Base-by-base conservation (phyloP, 805 yeast genomes). In the Metschnikowia henanensis region DNA sequence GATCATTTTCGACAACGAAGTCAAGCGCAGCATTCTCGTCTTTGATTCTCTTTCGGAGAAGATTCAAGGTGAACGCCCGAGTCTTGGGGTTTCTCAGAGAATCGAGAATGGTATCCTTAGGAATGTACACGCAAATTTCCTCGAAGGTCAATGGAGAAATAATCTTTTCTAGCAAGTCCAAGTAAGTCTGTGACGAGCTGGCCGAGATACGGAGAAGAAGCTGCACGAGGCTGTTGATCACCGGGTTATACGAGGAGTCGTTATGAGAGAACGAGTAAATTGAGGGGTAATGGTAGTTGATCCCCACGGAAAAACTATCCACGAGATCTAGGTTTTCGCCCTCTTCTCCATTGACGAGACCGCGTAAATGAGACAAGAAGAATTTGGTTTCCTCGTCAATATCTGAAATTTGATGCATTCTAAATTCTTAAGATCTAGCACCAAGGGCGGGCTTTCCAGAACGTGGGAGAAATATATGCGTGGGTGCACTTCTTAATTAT, bases 141-240 rank as follows among this genome's bases (percentile, higher is more conserved):
- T 19, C 22, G 21, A 51, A 39, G 28, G 28, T 39, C 32, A 51
- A 32, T 7, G 43, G 45, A 9, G 21, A 22, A 17, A 51, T 30
- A 13, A 49, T 21, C 4, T 40, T 34, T 30, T 30, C 33, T 3
- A 51, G 43, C 9, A 49, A 28, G 10, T 32, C 36, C 15, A 28
- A 28, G 22, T 46, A 51, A 13, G 26, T 25, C 12, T 12, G 12
- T 1, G 48, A 37, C 6, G 46, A 34, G 3, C 19, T 13, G n/a
- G 33, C 15, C 17, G 33, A n/a, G 4, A 50, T 39, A 2, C 42
- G 35, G 13, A 41, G 30, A 22, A 50, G 49, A 4, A 49, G 44
- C 23, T 15, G 45, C 22, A 51, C 45, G 31, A 48, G 35, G 21
- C 31, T 35, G 19, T 37, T 35, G 35, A 51, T 28, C 31, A 47